These are phyloP conservation scores for Alopecurus myosuroides DNA, from an alignment of 176 grass and related monocot genomes.

Conservation along the genomic window DNA sequence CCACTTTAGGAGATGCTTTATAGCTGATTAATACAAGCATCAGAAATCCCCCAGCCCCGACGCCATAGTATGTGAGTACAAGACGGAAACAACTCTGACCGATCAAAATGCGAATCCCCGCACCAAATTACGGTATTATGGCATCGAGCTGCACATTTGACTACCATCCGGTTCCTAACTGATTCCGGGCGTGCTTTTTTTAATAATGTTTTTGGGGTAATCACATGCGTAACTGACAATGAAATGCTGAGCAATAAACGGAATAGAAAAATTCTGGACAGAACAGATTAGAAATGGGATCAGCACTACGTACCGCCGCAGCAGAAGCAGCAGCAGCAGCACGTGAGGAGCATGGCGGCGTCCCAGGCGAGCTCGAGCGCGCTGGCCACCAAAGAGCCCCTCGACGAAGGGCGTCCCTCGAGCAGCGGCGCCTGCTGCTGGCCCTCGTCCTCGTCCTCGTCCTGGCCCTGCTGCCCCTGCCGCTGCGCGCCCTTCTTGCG, in stretches of 20 bases:
- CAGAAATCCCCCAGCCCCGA: neutral
- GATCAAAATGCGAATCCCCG: neutral
- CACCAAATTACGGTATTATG: neutral
- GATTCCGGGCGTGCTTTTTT: neutral
- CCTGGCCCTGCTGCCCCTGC: neutral
- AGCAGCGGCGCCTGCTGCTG: slow-evolving; percentile 49
- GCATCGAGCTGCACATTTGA: neutral
- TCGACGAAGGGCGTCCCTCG: slow-evolving; percentile 8
- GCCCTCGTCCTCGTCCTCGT: neutral
- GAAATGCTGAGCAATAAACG: neutral
- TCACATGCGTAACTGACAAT: neutral
- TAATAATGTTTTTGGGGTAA: neutral
- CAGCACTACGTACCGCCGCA: slow-evolving; percentile 46
- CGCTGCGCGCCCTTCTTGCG: slow-evolving; percentile 44
- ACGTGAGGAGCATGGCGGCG: slow-evolving; percentile 58
- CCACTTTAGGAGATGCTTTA: neutral
- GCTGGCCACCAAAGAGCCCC: neutral
- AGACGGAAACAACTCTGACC: neutral
- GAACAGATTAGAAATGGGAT: neutral
- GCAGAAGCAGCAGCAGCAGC: slow-evolving; percentile 83
- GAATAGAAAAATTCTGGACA: neutral
- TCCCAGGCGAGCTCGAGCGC: slow-evolving; percentile 45
- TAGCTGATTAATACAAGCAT: neutral
- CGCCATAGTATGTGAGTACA: neutral
- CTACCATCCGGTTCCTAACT: neutral